Evolutionary conservation across 73 alveolate species (phyloP).

Genomic region (Tetrahymena thermophila): DNA sequence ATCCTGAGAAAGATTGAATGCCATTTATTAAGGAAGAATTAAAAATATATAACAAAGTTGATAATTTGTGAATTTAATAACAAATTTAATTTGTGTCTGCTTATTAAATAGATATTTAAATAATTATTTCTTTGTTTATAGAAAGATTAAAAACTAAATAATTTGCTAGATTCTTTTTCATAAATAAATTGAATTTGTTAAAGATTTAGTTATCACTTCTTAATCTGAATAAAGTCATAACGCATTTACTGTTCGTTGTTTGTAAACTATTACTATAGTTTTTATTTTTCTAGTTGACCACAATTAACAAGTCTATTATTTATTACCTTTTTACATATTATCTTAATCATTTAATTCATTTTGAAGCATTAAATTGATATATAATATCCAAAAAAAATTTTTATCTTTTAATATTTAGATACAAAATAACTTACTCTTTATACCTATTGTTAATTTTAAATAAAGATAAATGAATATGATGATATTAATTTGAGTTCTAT

Average conservation of each 20-base stretch:
- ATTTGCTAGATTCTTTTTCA: background rate
- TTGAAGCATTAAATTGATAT: too few relatives aligned
- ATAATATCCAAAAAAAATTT: too few relatives aligned
- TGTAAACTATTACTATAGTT: background rate
- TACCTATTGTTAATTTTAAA: too few relatives aligned
- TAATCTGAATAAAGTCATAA: background rate
- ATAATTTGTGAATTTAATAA: background rate
- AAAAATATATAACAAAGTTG: too few relatives aligned
- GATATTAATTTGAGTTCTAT: too few relatives aligned
- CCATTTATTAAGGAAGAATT: background rate
- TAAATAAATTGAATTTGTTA: too few relatives aligned
- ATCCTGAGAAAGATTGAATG: background rate
- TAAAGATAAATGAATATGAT: too few relatives aligned
- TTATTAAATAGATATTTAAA: background rate
- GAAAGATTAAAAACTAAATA: background rate
- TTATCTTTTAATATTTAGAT: too few relatives aligned
- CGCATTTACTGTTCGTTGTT: background rate
- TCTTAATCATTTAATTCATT: too few relatives aligned
- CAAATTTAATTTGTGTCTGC: too few relatives aligned
- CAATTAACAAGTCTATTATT: background rate
- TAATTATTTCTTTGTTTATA: background rate
- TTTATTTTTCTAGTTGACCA: background rate
- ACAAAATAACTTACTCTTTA: too few relatives aligned
- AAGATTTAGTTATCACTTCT: background rate
- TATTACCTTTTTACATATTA: too few relatives aligned